A percentile compares a stretch with the other conserved stretches of the same genome.
Evolutionary conservation across 1,284 basidiomycete species (phyloP).

Genomic region (Meira nashicola): DNA sequence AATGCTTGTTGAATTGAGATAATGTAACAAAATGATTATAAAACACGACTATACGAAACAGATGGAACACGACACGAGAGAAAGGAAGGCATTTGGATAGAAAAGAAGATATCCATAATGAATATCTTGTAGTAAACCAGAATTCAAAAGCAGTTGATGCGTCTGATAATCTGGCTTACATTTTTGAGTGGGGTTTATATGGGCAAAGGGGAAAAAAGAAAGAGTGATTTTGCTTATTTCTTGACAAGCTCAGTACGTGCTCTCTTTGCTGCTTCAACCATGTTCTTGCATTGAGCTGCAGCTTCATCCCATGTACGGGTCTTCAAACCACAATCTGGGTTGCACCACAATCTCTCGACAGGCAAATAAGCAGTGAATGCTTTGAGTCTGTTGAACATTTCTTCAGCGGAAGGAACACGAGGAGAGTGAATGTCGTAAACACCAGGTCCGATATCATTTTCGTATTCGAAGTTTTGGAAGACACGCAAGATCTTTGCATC

Average conservation of each 20-base stretch:
- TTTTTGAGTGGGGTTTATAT: background rate
- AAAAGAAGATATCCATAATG: background rate
- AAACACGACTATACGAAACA: no score
- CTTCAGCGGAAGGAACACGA: conserved; percentile 78
- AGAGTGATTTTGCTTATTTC: background rate
- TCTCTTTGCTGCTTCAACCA: conserved; percentile 66
- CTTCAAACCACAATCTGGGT: conserved; percentile 71
- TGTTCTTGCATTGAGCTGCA: conserved; percentile 59
- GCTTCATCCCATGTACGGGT: conserved; percentile 58
- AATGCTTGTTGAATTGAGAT: conserved; percentile 6
- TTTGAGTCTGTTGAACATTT: conserved; percentile 89
- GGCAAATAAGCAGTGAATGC: conserved; percentile 60
- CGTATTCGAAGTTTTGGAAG: conserved; percentile 86
- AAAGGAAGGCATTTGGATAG: background rate
- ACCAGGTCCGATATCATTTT: conserved; percentile 97
- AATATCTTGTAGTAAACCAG: background rate
- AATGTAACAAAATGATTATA: background rate
- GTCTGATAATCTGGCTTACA: background rate
- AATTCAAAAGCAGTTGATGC: conserved; percentile 6
- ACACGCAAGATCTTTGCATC: conserved; percentile 77
- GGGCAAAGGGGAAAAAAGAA: background rate
- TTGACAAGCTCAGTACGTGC: conserved; percentile 62
- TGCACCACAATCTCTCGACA: conserved; percentile 64
- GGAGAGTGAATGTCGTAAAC: conserved; percentile 94
- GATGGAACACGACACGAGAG: background rate